A percentile compares a stretch with the other conserved stretches of the same genome.
phyloP scores from a whole-genome alignment of 305 asterid species.

The Solanum hybrid region DNA sequence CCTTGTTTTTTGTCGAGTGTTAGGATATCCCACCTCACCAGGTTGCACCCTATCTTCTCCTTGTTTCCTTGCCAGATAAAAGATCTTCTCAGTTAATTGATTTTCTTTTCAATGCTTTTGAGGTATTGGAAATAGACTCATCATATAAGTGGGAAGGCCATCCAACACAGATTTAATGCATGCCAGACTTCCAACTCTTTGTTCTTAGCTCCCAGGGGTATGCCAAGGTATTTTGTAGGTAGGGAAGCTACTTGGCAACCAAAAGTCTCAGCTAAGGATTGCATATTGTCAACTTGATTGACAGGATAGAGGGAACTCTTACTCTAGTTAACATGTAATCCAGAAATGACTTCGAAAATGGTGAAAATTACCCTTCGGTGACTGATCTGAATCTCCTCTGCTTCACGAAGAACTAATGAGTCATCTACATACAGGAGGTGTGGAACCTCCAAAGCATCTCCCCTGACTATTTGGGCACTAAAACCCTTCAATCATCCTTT shows the following conservation, averaged over 20 bases:
- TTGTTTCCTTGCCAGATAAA: neutral
- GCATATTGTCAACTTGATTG: neutral
- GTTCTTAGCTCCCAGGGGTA: neutral
- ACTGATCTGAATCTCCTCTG: neutral
- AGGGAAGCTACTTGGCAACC: neutral
- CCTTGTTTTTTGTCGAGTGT: neutral
- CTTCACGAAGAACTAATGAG: neutral
- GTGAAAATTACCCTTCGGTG: neutral
- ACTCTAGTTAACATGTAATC: neutral
- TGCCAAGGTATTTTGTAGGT: neutral
- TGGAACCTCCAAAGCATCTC: neutral
- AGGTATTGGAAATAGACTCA: neutral
- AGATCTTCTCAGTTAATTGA: neutral
- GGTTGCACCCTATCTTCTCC: neutral
- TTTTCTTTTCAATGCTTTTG: neutral
- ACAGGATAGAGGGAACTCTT: neutral
- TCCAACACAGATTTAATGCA: neutral
- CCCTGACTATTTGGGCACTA: neutral
- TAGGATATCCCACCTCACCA: neutral
- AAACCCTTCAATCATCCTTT: neutral
- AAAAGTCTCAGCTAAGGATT: neutral
- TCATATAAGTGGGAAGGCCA: neutral
- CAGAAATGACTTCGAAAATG: neutral
- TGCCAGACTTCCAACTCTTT: neutral
- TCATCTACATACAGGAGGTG: neutral